Base-by-base conservation (phyloP, 2,329 filamentous ascomycete species). In the Colletotrichum brevisporum region DNA sequence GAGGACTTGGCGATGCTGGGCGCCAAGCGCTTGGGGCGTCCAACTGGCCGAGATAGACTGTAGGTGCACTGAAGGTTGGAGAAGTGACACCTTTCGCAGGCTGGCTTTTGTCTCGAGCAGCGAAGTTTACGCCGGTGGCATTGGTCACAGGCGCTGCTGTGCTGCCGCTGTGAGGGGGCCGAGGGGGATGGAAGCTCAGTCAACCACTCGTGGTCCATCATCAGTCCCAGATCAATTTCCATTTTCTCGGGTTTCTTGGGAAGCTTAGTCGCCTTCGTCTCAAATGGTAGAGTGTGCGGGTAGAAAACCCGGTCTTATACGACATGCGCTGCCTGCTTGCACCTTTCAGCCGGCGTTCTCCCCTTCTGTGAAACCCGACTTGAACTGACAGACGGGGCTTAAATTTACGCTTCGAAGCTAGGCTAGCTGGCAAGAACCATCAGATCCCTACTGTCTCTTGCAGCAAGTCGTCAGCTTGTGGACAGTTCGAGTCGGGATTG, bases 91-190 rank as follows among this genome's bases (percentile, higher is more conserved):
- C 48, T 21, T 12, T 51, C 48, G 24, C 48, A 51, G 21, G 48
- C 48, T 13, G 48, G 48, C 18, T 51, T 51, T 21, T 51, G 48
- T 26, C 48, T 51, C 24, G 48, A 51, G 18, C 48, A 51, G 8
- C 48, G 48, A 5, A 51, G 48, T 6, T 51, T 51, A 9, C 48
- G 48, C 48, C 48, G n/a, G 24, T 51, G 24, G 48, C 48, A 51
- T 21, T 51, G 48, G 13, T 51, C 48, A 12, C 48, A 51, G 21
- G 48, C 48, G 48, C 48, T 51, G n/a, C 13, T 51, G 5, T 51
- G 48, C 48, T 24, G 18, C 13, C 41, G 41, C 41, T 43, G 41
- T 9, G 6, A 31, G 27, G 27, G 27, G 27, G 10, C 27, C 13
- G 41, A 43, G 16, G 41, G 41, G 5, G 41, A 43, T 16, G 41